Evolutionary conservation across 257 asterid genomes (phyloP).

Genomic region (Cinchona pubescens): DNA sequence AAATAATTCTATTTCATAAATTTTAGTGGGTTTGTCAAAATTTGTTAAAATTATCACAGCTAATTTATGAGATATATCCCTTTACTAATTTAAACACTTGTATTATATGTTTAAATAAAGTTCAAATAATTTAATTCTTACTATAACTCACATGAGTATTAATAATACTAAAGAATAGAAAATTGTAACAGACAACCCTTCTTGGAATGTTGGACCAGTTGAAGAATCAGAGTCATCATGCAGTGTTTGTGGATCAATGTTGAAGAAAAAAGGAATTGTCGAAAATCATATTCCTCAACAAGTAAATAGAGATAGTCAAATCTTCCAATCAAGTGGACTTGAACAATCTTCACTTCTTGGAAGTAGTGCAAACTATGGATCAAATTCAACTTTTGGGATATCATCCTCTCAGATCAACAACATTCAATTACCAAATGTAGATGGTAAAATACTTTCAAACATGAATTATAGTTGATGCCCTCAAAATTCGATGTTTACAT

Average conservation of each 20-base stretch:
- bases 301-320: background rate
- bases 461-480: background rate
- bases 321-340: conserved; percentile 3
- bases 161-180: background rate
- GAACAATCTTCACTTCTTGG: background rate
- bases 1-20: too few species aligned
- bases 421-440: background rate
- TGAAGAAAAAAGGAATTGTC: conserved; percentile 22
- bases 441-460: background rate
- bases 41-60: too few species aligned
- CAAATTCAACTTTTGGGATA: background rate
- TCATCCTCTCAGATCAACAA: background rate
- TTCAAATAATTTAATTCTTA: too few species aligned
- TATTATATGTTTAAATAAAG: too few species aligned
- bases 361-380: background rate
- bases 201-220: conserved; percentile 26
- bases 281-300: conserved; percentile 8
- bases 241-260: conserved; percentile 31
- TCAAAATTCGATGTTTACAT: background rate
- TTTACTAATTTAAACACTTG: too few species aligned
- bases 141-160: too few species aligned
- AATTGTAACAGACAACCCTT: conserved; percentile 9
- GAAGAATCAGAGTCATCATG: conserved; percentile 28
- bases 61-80: too few species aligned
- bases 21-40: too few species aligned